Base-by-base conservation (phyloP, 2,329 filamentous ascomycete genomes). In the Penicillium sp. region DNA sequence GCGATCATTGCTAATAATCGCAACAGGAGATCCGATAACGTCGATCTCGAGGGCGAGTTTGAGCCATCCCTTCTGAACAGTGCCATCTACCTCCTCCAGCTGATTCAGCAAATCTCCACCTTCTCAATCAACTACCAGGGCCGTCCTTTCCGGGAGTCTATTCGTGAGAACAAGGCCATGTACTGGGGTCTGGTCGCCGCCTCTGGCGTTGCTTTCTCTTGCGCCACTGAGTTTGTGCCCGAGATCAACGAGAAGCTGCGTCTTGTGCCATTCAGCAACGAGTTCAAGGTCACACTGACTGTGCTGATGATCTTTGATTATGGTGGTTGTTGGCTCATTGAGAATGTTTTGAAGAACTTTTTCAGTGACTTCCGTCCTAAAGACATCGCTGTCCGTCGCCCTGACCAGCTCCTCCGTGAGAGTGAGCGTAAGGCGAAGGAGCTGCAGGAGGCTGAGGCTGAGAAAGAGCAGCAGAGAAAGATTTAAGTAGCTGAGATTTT, bases 61-160 rank as follows among this genome's bases (percentile, higher is more conserved):
- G 78, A 86, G 60, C 94, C 94, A 1, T 96, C 91, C 6, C 84
- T 99, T 8, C 86, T 99, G 70, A 99, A 99, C 80, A 94, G 88
- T 44, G 94, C 94, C 51, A 90, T 99, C 63, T 99, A 97, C 74
- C 88, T 99, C 24, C 84, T 99, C 38, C 94, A 97, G 69, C 85
- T 99, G 47, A 97, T 99, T 73, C 94, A 99, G 74, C 94, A 99
- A 74, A 96, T 99, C 69, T 96, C 92, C 23, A 99, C 94, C 3
- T 99, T 99, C 67, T 92, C 94, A 56, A 96, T 99, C 80, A 99
- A 99, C 80, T 99, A 99, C 79, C 94, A 99, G 75, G 94, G 94
- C 53, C 88, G 94, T 9, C 94, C 94, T 12, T 99, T 99, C 87
- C 89, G 94, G 54, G 94, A 99, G 76, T 89, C 88, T 21, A 90